Conservation (phyloP, 768 basidiomycete genomes). For the Dacryopinax primogenitus region DNA sequence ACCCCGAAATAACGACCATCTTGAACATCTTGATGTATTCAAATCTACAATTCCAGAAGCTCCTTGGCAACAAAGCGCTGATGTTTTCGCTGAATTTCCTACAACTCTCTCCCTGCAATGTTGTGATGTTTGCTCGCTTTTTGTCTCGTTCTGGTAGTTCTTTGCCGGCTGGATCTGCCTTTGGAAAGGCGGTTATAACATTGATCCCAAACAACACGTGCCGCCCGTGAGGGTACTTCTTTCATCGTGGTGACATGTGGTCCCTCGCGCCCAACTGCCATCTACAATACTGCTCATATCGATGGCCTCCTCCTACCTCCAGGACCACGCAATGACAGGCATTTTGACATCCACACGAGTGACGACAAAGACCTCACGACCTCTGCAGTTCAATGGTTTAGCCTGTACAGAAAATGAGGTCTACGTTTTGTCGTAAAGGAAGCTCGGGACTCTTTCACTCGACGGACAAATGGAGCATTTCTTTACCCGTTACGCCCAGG, state of each 20-base stretch:
- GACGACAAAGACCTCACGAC: not conserved
- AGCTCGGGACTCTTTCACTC: not conserved
- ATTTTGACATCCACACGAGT: not conserved
- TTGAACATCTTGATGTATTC: no score
- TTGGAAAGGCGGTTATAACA: not conserved
- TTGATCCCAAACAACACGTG: not conserved
- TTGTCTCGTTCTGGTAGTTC: not conserved
- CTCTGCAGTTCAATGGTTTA: not conserved
- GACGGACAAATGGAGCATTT: not conserved
- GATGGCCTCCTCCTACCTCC: not conserved
- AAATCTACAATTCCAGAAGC: no score
- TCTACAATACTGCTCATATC: not conserved
- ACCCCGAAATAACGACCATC: no score
- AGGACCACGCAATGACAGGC: not conserved
- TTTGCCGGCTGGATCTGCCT: conserved; percentile 6
- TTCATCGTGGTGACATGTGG: not conserved
- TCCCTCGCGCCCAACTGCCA: not conserved
- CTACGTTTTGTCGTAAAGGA: not conserved
- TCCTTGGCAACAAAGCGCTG: no score
- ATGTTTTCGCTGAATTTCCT: no score
- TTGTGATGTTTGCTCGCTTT: no score
- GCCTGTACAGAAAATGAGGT: not conserved
- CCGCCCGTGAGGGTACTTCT: not conserved
- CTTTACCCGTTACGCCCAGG: not conserved
- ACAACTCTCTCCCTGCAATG: not conserved